These are phyloP conservation scores for Tuber magnatum DNA, from an alignment of 495 filamentous ascomycete genomes.

Conservation along the genomic window DNA sequence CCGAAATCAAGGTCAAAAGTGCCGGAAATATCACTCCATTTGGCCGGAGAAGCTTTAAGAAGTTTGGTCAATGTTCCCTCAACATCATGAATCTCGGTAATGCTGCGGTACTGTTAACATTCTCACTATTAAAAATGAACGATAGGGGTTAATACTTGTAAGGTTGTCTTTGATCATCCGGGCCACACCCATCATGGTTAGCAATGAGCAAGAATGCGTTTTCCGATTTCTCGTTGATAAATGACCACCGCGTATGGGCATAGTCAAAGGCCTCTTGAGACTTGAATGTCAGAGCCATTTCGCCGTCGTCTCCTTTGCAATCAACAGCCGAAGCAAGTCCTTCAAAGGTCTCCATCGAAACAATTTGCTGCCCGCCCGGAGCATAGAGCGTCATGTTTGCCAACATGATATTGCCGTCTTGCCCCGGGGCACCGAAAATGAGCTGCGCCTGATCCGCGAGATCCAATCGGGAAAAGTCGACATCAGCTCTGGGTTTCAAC, in stretches of 20 bases:
- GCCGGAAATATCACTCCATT: conserved; percentile 41
- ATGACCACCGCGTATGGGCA: conserved; percentile 39
- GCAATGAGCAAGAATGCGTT: conserved; percentile 42
- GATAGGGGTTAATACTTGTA: conserved; percentile 36
- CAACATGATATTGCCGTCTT: conserved; percentile 37
- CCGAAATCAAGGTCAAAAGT: conserved; percentile 43
- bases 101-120: conserved; percentile 20
- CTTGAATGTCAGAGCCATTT: conserved; percentile 41
- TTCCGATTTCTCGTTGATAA: conserved; percentile 40
- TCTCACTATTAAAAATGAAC: background rate
- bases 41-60: conserved; percentile 30
- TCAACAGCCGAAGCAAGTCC: conserved; percentile 41
- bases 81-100: conserved; percentile 38
- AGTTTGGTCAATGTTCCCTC: conserved; percentile 27
- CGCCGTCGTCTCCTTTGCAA: conserved; percentile 41
- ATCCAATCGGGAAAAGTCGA: conserved; percentile 40
- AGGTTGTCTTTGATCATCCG: conserved; percentile 38
- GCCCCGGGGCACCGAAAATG: conserved; percentile 38
- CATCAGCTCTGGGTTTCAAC: conserved; percentile 15
- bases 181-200: conserved; percentile 43
- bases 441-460: conserved; percentile 37
- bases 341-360: conserved; percentile 44
- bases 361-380: conserved; percentile 38
- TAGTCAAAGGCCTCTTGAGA: conserved; percentile 39
- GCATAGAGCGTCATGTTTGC: conserved; percentile 44